A percentile compares a stretch with the other conserved stretches of the same genome.
Conservation (phyloP, 306 rosid genomes). For the Comarum palustre region DNA sequence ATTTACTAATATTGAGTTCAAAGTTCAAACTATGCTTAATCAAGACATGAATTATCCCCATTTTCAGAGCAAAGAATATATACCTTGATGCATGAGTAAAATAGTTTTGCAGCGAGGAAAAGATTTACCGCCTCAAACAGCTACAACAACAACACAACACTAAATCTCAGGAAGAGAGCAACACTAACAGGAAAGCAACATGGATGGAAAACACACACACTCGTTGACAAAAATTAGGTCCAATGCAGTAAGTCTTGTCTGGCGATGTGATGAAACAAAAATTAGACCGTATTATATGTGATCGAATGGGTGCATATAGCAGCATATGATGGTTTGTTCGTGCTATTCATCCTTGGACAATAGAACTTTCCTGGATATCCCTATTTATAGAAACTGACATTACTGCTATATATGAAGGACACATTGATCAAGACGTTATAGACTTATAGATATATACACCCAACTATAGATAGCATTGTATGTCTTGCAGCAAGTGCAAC, state of each 20-base stretch:
- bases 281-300: constrained; percentile 90
- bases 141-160: too few relatives aligned
- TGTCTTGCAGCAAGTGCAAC: background rate
- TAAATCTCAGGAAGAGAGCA: too few relatives aligned
- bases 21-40: background rate
- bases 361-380: constrained; percentile 98
- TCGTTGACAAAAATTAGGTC: constrained; percentile 48
- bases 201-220: too few relatives aligned
- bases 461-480: background rate
- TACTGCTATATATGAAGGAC: background rate
- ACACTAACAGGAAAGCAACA: too few relatives aligned
- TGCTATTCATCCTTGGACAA: constrained; percentile 97
- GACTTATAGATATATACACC: background rate
- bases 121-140: too few relatives aligned
- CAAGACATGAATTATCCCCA: background rate
- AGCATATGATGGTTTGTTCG: constrained; percentile 97
- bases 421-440: constrained; percentile 3
- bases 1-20: background rate
- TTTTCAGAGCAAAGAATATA: too few relatives aligned
- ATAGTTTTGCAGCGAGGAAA: too few relatives aligned
- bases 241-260: constrained; percentile 92
- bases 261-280: constrained; percentile 96
- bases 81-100: too few relatives aligned
- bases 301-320: constrained; percentile 98
- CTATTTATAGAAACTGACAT: constrained; percentile 30